Base-by-base conservation (phyloP, 306 rosid genomes). In the Rubus idaeus region DNA sequence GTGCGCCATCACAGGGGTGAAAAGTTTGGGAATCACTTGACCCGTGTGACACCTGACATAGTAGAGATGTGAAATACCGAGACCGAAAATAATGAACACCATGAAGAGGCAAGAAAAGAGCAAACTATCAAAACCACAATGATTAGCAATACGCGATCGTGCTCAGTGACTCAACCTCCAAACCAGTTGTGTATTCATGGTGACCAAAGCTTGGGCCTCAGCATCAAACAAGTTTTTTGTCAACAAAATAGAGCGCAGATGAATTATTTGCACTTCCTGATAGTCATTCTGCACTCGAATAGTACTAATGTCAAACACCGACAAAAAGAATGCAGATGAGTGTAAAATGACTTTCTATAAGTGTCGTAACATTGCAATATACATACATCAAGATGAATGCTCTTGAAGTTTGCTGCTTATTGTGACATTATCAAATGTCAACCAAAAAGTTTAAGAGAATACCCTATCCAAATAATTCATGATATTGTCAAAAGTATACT, bases 131-230 rank as follows among this genome's bases (percentile, higher is more conserved):
- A 52, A 71, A 52, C 53, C 65, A 71, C 49, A 53, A 18, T 17
- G 49, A 71, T 53, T 2, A 71, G n/a, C 17, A 39, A 71, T 10
- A 39, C 18, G 39, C 11, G 64, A 53, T 69, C 17, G 50, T 71
- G 50, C 64, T 71, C n/a, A n/a, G 51, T 71, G 51, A 53, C 50
- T 8, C 46, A 55, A 5, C 75, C 62, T 51, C 23, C 62, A 16
- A 52, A 12, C 18, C 16, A 51, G 30, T 37, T 26, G 39, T 51
- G 35, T 52, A 18, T 18, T 18, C 17, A 68, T 68, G 41, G 55
- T 68, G 56, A 45, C 5, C 73, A 44, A 44, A 69, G n/a, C n/a
- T n/a, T n/a, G 42, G 23, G 57, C 21, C 42, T 23, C 49, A 69
- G 39, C 42, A 66, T 66, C 8, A 42, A 45, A 26, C 45, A 10